Evolutionary conservation across 345 rosid genomes (phyloP), one percentile per base, ranked within the genome.

Genomic region (Fremontodendron californicum): DNA sequence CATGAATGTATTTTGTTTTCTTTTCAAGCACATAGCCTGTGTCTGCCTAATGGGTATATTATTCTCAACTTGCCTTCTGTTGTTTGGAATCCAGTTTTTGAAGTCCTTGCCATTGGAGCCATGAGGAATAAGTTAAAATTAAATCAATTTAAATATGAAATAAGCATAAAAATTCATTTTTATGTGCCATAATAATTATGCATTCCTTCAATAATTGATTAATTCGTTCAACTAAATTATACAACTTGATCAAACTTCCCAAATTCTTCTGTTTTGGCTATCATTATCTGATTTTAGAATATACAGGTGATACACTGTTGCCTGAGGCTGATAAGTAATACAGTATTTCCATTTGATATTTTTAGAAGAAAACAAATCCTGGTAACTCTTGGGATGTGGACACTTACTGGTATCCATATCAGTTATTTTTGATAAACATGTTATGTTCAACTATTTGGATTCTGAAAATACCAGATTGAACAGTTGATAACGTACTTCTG

Each of bases 401-500:
- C 57, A 71, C 46, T 48, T 63, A 62, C 35, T 40, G 37, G 42
- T 62, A 55, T 69, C 12, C 13, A 37, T 68, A 42, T 67, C 45
- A 39, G 58, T 23, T 65, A 25, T 25, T 9, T 42, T 77, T 55
- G 61, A 33, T 73, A 29, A 57, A 55, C 23, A 57, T 54, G 27
- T 43, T 69, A 15, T 40, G 66, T 16, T 45, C 46, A 21, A 7
- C 45, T 55, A 12, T 58, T 27, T 12, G 60, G 43, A 11, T 65
- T 54, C 63, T 31, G 51, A 51, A n/a, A 23, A 75, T 45, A 58
- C 68, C 64, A 39, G 45, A 70, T 62, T 61, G 73, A 79, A 63
- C 19, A 25, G 27, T 68, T 60, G 77, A 77, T 68, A 21, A 63
- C 23, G 18, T 76, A 51, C 74, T 74, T 37, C 64, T 78, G 71